Conservation (phyloP, 805 yeast species). For the Nakazawaea ambrosiae region DNA sequence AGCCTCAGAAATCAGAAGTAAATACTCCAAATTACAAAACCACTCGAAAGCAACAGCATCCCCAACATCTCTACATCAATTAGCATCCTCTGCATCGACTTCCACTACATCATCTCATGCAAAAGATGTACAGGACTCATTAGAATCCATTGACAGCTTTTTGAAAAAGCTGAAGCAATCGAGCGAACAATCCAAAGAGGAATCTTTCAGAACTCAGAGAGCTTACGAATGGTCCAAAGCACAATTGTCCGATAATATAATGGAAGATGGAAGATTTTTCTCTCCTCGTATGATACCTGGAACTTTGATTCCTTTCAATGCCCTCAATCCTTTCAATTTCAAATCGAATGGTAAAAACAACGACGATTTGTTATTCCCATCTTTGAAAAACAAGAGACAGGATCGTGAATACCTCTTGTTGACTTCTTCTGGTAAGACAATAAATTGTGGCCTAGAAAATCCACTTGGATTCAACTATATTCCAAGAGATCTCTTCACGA, state of each 20-base stretch:
- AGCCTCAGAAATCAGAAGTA: slow-evolving; percentile 3
- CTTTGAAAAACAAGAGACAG: slow-evolving; percentile 1
- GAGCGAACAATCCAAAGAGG: slow-evolving; percentile 33
- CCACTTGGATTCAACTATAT: slow-evolving; percentile 32
- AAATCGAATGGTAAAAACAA: background rate
- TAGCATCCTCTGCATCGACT: background rate
- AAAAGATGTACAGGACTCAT: slow-evolving; percentile 1
- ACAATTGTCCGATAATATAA: slow-evolving; percentile 23
- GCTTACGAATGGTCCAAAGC: slow-evolving; percentile 48
- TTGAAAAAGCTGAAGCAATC: slow-evolving; percentile 35
- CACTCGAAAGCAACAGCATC: background rate
- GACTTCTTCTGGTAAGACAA: slow-evolving; percentile 26
- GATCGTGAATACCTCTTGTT: slow-evolving; percentile 16
- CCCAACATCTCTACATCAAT: too few relatives aligned
- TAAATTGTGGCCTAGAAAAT: slow-evolving; percentile 23
- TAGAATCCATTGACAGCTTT: slow-evolving; percentile 29
- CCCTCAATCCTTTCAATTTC: slow-evolving; percentile 6
- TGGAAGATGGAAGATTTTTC: slow-evolving; percentile 37
- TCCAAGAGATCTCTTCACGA: slow-evolving; percentile 33
- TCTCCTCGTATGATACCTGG: slow-evolving; percentile 33
- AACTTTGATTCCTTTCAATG: slow-evolving; percentile 19
- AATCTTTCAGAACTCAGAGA: slow-evolving; percentile 36
- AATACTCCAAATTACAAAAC: background rate
- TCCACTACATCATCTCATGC: background rate
- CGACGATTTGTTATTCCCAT: slow-evolving; percentile 17